These are phyloP conservation scores for Exophiala spinifera DNA, from an alignment of 2,329 filamentous ascomycete species.

Conservation along the genomic window DNA sequence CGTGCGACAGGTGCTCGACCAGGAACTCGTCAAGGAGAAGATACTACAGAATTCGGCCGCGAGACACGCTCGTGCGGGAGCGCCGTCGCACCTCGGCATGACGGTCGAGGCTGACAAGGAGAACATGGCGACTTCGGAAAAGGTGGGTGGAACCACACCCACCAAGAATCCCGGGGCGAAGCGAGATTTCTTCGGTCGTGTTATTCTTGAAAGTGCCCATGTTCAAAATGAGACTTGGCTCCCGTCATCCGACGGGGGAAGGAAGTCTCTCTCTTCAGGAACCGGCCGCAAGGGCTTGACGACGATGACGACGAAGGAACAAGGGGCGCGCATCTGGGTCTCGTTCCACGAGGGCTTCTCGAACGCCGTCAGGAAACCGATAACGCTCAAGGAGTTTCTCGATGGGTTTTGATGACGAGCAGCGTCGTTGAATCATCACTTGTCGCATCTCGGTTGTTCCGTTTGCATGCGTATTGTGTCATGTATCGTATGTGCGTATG, in stretches of 20 bases:
- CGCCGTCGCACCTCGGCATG: background rate
- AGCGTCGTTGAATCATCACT: too few relatives aligned
- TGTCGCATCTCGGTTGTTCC: too few relatives aligned
- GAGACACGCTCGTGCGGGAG: conserved; percentile 55
- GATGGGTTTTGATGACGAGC: conserved; percentile 40
- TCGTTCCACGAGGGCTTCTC: conserved; percentile 87
- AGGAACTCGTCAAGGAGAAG: conserved; percentile 76
- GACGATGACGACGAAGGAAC: too few relatives aligned
- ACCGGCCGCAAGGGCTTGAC: conserved; percentile 30
- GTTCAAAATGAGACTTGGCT: conserved; percentile 32
- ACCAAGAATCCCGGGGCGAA: conserved; percentile 50
- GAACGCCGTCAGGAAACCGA: conserved; percentile 86
- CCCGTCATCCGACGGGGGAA: too few relatives aligned
- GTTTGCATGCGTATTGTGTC: too few relatives aligned
- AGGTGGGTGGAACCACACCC: conserved; percentile 28
- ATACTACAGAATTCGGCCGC: conserved; percentile 63
- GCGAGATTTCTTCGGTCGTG: conserved; percentile 80
- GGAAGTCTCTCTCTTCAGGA: too few relatives aligned
- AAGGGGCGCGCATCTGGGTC: conserved; percentile 71
- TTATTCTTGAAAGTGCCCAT: conserved; percentile 44
- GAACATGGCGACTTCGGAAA: conserved; percentile 32
- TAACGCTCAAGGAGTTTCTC: conserved; percentile 77
- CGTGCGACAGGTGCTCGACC: conserved; percentile 86
- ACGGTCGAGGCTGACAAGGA: conserved; percentile 36
- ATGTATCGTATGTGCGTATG: too few relatives aligned